Conservation (phyloP, 768 basidiomycete species). For the Lentinula detonsa region DNA sequence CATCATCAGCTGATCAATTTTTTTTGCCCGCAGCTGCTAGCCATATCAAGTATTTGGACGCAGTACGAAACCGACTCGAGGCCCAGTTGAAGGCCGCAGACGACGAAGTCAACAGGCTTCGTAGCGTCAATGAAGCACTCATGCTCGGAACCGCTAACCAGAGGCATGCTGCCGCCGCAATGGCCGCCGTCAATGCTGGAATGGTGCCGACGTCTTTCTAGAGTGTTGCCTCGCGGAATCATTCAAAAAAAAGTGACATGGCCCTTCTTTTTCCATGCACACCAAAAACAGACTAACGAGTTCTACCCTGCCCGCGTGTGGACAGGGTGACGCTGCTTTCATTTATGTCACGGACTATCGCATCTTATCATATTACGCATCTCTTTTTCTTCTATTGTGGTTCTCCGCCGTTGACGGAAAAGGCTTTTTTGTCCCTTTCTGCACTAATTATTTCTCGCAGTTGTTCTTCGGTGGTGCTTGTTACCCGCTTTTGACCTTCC, state of each 20-base stretch:
- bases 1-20: constrained; percentile 8
- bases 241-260: constrained; percentile 14
- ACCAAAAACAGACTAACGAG: constrained; percentile 22
- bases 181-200: constrained; percentile 43
- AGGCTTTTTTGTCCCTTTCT: neutral
- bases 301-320: constrained; percentile 41
- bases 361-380: constrained; percentile 42
- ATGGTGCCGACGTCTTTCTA: constrained; percentile 37
- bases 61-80: constrained; percentile 70
- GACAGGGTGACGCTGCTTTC: constrained; percentile 45
- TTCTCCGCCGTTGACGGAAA: constrained; percentile 25
- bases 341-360: constrained; percentile 49
- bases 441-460: neutral
- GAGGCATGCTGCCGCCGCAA: constrained; percentile 54
- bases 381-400: constrained; percentile 23
- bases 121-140: constrained; percentile 83
- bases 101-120: constrained; percentile 73
- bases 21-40: constrained; percentile 50
- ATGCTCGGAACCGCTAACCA: constrained; percentile 83
- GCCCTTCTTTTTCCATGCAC: constrained; percentile 4
- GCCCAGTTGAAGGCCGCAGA: constrained; percentile 73
- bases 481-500: neutral
- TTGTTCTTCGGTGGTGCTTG: neutral
- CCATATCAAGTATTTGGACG: constrained; percentile 84
- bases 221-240: constrained; percentile 21